Percentiles rank a stretch among this genome's conserved stretches.
Evolutionary conservation across 495 filamentous ascomycete genomes (phyloP).

Genomic region (Trichoderma erinaceum): DNA sequence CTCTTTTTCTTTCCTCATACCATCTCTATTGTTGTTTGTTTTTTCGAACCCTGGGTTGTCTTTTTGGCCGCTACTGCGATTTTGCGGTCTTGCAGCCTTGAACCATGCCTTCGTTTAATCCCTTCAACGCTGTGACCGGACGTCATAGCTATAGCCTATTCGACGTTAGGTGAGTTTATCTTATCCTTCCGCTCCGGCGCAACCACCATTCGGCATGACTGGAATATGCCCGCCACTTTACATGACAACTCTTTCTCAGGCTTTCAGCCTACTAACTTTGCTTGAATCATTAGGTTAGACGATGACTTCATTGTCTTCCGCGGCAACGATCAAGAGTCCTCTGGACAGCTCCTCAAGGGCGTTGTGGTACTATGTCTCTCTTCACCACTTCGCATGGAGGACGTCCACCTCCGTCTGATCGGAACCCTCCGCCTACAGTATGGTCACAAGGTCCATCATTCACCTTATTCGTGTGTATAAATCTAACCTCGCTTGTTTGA

Average conservation of each 20-base stretch:
- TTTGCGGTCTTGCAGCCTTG: background rate
- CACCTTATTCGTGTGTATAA: background rate
- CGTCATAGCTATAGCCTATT: constrained; percentile 43
- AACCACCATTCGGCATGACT: background rate
- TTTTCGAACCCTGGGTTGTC: background rate
- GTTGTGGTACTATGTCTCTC: constrained; percentile 69
- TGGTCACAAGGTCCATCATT: constrained; percentile 22
- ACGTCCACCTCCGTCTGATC: constrained; percentile 63
- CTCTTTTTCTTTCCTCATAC: background rate
- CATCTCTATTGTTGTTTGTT: background rate
- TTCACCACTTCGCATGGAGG: constrained; percentile 61
- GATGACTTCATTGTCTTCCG: constrained; percentile 75
- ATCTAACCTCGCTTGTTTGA: background rate
- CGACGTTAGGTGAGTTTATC: constrained; percentile 45
- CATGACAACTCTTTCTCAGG: background rate
- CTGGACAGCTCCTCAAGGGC: constrained; percentile 67
- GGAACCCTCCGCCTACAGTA: constrained; percentile 66
- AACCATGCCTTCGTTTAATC: constrained; percentile 47
- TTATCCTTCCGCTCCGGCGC: constrained; percentile 2
- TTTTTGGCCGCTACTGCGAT: background rate
- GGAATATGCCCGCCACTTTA: background rate
- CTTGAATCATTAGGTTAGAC: constrained; percentile 54
- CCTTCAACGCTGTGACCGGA: constrained; percentile 39
- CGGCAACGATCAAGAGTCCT: constrained; percentile 66
- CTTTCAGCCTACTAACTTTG: background rate